Conservation (phyloP, 805 yeast species). For the Wilhelminamyces savonicus region DNA sequence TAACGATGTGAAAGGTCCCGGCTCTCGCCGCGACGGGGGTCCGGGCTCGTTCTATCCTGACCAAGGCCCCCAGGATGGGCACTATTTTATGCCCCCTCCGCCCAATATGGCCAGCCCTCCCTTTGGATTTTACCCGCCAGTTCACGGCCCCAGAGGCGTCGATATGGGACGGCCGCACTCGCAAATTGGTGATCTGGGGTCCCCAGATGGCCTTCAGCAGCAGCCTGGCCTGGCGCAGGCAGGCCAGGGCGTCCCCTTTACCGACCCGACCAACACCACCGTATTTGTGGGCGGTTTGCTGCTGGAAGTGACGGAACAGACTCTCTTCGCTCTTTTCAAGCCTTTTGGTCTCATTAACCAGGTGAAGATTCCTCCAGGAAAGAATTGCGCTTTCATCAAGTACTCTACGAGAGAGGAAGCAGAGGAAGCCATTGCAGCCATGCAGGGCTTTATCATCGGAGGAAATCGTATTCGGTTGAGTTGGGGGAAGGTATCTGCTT, state of each 20-base stretch:
- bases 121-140: slow-evolving; percentile 1
- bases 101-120: slow-evolving; percentile 5
- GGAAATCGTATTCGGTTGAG: slow-evolving; percentile 76
- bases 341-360: slow-evolving; percentile 69
- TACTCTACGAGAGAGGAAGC: slow-evolving; percentile 74
- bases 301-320: slow-evolving; percentile 55
- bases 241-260: slow-evolving; percentile 24
- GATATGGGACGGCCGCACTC: too few species aligned
- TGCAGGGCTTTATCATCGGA: slow-evolving; percentile 89
- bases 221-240: slow-evolving; percentile 1
- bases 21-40: background rate
- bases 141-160: too few species aligned
- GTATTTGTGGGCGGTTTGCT: slow-evolving; percentile 75
- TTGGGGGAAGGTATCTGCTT: slow-evolving; percentile 64
- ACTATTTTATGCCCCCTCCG: too few species aligned
- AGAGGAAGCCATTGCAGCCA: slow-evolving; percentile 74
- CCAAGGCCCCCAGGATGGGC: slow-evolving; percentile 3
- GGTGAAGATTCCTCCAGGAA: slow-evolving; percentile 73
- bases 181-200: too few species aligned
- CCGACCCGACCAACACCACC: slow-evolving; percentile 64
- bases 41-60: slow-evolving; percentile 3
- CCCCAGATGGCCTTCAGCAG: background rate
- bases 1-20: slow-evolving; percentile 1
- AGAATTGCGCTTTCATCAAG: slow-evolving; percentile 86
- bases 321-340: slow-evolving; percentile 54